A percentile compares a stretch with the other conserved stretches of the same genome.
These are phyloP conservation scores for Linnemannia schmuckeri DNA, from an alignment of 192 early-diverging fungal genomes.

Conservation along the genomic window DNA sequence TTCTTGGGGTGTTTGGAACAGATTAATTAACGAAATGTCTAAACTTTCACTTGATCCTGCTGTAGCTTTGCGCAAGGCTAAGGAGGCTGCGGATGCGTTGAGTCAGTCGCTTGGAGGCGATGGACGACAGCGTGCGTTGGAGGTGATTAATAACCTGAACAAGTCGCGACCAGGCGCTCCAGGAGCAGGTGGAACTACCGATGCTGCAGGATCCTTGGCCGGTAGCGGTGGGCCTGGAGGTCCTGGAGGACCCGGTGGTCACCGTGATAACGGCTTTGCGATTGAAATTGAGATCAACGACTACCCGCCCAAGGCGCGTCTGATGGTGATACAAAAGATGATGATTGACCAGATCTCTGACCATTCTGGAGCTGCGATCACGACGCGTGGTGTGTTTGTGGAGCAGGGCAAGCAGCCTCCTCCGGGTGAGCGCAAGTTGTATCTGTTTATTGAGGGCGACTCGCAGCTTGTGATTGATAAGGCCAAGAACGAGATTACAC, in stretches of 20 bases:
- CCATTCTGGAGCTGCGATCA: conserved; percentile 94
- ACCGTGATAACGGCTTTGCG: conserved; percentile 69
- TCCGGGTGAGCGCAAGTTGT: conserved; percentile 89
- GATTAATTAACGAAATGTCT: neutral
- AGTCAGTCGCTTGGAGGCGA: conserved; percentile 37
- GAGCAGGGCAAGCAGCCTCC: conserved; percentile 85
- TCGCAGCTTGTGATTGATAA: conserved; percentile 89
- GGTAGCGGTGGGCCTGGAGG: neutral
- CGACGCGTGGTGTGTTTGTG: conserved; percentile 92
- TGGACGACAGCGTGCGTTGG: conserved; percentile 45
- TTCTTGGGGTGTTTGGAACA: neutral
- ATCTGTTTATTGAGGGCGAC: conserved; percentile 96
- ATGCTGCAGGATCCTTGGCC: conserved; percentile 14
- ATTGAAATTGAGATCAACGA: conserved; percentile 98
- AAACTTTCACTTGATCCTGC: neutral
- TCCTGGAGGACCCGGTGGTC: conserved; percentile 31
- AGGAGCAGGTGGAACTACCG: conserved; percentile 66
- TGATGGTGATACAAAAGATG: conserved; percentile 95
- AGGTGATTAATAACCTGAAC: conserved; percentile 50
- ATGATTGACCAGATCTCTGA: conserved; percentile 92
- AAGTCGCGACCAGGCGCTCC: conserved; percentile 64
- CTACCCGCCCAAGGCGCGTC: conserved; percentile 94
- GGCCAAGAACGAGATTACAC: conserved; percentile 94
- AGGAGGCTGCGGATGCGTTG: conserved; percentile 42
- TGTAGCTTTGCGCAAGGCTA: conserved; percentile 45